Conservation (phyloP, 176 grass and related monocot species). For the Musa acuminata region DNA sequence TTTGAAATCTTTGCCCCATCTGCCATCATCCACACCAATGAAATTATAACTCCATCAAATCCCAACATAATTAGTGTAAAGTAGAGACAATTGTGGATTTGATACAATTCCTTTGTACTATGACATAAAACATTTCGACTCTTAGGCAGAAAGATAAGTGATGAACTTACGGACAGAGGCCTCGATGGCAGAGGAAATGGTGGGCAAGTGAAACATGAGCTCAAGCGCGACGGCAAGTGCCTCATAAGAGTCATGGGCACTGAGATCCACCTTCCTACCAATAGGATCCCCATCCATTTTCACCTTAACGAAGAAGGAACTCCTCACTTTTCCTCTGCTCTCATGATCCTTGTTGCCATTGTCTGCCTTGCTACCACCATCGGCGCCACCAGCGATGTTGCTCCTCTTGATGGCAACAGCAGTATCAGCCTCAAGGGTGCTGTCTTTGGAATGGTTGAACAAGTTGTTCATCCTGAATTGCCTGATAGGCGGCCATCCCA, state of each 20-base stretch:
- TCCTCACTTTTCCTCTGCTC: background rate
- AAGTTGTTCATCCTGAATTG: conserved; percentile 39
- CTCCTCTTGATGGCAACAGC: conserved; percentile 15
- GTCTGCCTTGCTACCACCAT: background rate
- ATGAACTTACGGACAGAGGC: conserved; percentile 37
- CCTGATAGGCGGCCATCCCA: conserved; percentile 42
- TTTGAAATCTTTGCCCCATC: conserved; percentile 33
- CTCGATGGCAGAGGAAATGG: background rate
- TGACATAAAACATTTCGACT: too few species aligned
- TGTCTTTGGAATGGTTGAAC: conserved; percentile 33
- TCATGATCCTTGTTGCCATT: background rate
- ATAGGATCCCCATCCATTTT: conserved; percentile 49
- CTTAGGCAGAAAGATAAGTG: background rate
- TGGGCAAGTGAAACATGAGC: conserved; percentile 34
- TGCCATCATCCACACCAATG: conserved; percentile 15
- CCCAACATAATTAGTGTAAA: background rate
- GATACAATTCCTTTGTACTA: too few species aligned
- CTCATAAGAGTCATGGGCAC: conserved; percentile 31
- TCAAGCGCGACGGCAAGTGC: conserved; percentile 24
- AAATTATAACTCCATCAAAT: background rate
- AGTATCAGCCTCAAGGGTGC: background rate
- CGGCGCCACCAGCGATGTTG: background rate
- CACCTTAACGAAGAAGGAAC: conserved; percentile 30
- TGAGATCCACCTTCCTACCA: conserved; percentile 38
- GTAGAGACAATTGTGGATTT: background rate